Base-by-base conservation (phyloP, 768 basidiomycete species). In the Kwoniella sp. region DNA sequence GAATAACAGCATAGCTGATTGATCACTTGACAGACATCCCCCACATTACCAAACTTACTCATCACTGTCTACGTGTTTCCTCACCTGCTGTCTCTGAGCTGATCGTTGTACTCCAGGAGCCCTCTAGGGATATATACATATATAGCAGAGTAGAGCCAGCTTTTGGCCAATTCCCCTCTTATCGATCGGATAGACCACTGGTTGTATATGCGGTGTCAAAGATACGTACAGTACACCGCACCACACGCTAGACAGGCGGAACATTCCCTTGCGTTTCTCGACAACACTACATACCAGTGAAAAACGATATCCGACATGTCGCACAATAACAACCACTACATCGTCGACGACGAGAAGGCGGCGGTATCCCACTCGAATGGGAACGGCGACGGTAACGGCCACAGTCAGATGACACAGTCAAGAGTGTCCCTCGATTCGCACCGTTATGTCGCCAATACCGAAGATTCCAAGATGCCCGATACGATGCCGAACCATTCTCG, bases 401-500 rank as follows among this genome's bases (percentile, higher is more conserved):
- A n/a, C n/a, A n/a, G n/a, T n/a, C n/a, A n/a, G n/a, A n/a, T n/a
- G n/a, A n/a, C n/a, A n/a, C n/a, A n/a, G 20, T 48, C 38, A 9
- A 11, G 25, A 30, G 28, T 23, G 11, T 64, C 62, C 22, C 13
- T 57, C 20, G 62, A 63, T 31, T 56, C 54, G 15, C 62, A 55
- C 22, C 54, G 55, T 25, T 57, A 56, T 28, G 62, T 55, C n/a
- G 45, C 55, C 45, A 64, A 57, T 41, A 58, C 56, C 4, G 51
- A 52, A 58, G 57, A 65, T 30, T 17, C 22, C 0, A 65, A 65
- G 51, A 65, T 58, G 57, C 63, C 63, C 51, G 63, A 65, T 55
- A 61, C 57, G 13, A 61, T 71, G 23, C 67, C 72, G 20, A 65
- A 73, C 29, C 71, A 75, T 50, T 47, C 45, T 1, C 54, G 55